Percentiles rank a stretch among this genome's conserved stretches.
phyloP scores from a whole-genome alignment of 495 filamentous ascomycete species.

The Hyaloscypha variabilis region DNA sequence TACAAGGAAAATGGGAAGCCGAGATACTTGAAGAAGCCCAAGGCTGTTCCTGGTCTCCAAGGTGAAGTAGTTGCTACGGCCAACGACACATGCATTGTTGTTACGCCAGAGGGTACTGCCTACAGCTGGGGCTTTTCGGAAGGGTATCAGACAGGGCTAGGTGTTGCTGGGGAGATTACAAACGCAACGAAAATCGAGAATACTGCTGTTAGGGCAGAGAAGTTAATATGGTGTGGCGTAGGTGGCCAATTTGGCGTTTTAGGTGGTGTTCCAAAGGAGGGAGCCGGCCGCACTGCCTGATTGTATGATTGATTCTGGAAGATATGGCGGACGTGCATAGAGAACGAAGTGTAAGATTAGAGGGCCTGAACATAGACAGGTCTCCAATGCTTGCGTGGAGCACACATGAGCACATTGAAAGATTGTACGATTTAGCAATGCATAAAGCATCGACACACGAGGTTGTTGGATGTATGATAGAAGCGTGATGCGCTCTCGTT shows the following conservation, averaged over 20 bases:
- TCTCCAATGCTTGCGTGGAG: no score
- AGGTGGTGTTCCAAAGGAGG: constrained; percentile 31
- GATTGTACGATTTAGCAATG: not conserved
- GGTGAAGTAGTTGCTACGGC: constrained; percentile 49
- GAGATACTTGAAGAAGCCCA: constrained; percentile 60
- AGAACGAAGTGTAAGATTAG: no score
- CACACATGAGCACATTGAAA: not conserved
- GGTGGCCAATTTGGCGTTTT: constrained; percentile 72
- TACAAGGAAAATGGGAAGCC: constrained; percentile 47
- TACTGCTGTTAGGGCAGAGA: constrained; percentile 58
- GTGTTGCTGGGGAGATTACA: constrained; percentile 58
- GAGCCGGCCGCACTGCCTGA: no score
- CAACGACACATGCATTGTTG: constrained; percentile 61
- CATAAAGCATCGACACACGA: no score
- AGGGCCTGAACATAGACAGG: no score
- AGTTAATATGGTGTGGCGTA: constrained; percentile 58
- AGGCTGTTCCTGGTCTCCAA: constrained; percentile 38
- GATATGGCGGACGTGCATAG: no score
- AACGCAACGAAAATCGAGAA: constrained; percentile 64
- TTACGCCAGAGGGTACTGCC: constrained; percentile 60
- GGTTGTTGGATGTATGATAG: no score
- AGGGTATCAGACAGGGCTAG: constrained; percentile 69
- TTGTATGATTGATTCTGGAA: no score
- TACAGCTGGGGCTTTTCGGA: constrained; percentile 72
- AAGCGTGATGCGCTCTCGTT: no score